phyloP scores from a whole-genome alignment of 352 stramenopile species.

The Globisporangium radiosum region DNA sequence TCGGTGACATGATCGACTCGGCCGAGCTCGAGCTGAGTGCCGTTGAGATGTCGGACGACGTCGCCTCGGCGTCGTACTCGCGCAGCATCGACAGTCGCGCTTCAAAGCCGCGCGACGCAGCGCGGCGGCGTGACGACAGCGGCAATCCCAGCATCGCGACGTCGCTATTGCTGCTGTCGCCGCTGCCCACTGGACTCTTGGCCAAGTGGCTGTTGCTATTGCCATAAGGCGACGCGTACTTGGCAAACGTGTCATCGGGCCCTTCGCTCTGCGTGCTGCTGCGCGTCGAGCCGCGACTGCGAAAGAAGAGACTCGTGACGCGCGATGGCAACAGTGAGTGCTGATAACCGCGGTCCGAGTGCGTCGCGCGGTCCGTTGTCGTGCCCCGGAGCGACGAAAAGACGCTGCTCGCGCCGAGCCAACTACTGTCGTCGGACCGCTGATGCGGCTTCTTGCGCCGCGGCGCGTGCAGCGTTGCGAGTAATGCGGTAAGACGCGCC shows the following conservation, averaged over 20 bases:
- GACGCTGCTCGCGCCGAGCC: constrained; percentile 45
- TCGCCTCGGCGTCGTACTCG: constrained; percentile 43
- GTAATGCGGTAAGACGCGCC: constrained; percentile 41
- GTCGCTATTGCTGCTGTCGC: constrained; percentile 11
- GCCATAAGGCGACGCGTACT: constrained; percentile 35
- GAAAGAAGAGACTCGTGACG: constrained; percentile 60
- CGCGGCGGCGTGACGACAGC: constrained; percentile 3
- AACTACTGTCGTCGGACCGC: constrained; percentile 23
- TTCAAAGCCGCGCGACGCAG: constrained; percentile 20
- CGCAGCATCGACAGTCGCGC: constrained; percentile 55
- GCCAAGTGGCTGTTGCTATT: constrained; percentile 14
- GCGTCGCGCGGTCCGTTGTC: not conserved
- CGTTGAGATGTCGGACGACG: constrained; percentile 25
- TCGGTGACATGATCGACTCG: constrained; percentile 40
- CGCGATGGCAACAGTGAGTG: constrained; percentile 36
- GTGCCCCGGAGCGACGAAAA: constrained; percentile 47
- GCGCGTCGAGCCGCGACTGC: constrained; percentile 28
- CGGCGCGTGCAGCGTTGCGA: constrained; percentile 33
- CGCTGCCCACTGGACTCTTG: not conserved
- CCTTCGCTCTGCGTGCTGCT: constrained; percentile 27
- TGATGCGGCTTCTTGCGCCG: constrained; percentile 13
- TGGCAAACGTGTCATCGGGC: constrained; percentile 30
- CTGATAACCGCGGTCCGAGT: constrained; percentile 22
- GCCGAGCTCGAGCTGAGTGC: constrained; percentile 27
- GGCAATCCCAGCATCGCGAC: constrained; percentile 25